A percentile compares a stretch with the other conserved stretches of the same genome.
These are phyloP conservation scores for Penicillium malachiteum DNA, from an alignment of 495 filamentous ascomycete species.

Conservation along the genomic window DNA sequence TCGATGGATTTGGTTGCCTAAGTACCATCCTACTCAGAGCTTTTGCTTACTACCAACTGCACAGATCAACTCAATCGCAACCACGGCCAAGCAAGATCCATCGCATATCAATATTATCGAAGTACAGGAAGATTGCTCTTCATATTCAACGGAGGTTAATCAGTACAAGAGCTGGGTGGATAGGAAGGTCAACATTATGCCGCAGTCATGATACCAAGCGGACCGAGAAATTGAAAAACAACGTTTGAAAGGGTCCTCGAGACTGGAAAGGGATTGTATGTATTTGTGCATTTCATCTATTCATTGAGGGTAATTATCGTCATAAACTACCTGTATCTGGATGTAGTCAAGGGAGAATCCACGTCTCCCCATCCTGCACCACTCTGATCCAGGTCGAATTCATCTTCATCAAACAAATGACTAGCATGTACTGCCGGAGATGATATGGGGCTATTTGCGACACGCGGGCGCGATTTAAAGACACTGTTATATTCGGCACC, in stretches of 20 bases:
- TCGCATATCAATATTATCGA: background rate
- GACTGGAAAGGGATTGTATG: no score
- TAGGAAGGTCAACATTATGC: no score
- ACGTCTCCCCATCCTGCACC: constrained; percentile 14
- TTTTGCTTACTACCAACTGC: background rate
- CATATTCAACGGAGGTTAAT: background rate
- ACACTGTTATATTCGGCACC: constrained; percentile 78
- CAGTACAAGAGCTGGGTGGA: no score
- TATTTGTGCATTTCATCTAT: background rate
- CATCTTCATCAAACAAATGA: constrained; percentile 23
- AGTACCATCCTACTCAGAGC: background rate
- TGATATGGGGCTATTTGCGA: constrained; percentile 71
- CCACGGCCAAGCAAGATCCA: background rate
- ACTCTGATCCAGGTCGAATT: constrained; percentile 31
- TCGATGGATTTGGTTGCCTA: background rate
- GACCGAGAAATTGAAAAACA: background rate
- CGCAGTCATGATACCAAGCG: background rate
- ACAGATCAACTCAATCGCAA: background rate
- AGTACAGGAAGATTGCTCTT: background rate
- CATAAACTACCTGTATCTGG: constrained; percentile 1
- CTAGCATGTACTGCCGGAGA: constrained; percentile 53
- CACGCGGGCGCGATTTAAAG: constrained; percentile 79
- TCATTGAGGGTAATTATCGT: background rate
- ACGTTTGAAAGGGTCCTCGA: background rate
- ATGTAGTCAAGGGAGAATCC: constrained; percentile 23